A percentile compares a stretch with the other conserved stretches of the same genome.
These are phyloP conservation scores for Neurospora africana DNA, from an alignment of 495 filamentous ascomycete species.

Conservation along the genomic window DNA sequence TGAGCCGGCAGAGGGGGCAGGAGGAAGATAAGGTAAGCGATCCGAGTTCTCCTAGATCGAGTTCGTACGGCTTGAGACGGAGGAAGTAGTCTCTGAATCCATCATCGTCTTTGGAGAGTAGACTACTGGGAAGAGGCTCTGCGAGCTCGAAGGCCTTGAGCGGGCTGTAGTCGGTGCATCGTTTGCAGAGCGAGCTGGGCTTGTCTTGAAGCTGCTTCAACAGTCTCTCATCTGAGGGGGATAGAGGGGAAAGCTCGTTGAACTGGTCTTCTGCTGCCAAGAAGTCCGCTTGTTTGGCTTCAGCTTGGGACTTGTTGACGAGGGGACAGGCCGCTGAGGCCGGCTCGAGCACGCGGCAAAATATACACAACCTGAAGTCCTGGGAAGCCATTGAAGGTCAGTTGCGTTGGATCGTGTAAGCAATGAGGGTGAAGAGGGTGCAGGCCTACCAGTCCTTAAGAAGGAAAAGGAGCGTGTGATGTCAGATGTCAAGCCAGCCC, in stretches of 20 bases:
- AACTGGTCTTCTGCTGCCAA: neutral
- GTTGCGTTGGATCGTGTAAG: neutral
- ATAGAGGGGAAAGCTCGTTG: neutral
- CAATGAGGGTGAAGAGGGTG: neutral
- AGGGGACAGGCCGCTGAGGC: neutral
- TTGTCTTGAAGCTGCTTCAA: neutral
- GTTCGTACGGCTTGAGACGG: neutral
- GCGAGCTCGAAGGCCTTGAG: neutral
- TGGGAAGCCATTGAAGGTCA: neutral
- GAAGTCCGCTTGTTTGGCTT: neutral
- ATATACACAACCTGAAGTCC: slow-evolving; percentile 4
- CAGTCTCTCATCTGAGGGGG: neutral
- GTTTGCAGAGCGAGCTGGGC: slow-evolving; percentile 5
- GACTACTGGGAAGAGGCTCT: neutral
- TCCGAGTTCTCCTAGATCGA: slow-evolving; percentile 4
- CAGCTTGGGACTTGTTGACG: neutral
- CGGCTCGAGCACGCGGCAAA: slow-evolving; percentile 4
- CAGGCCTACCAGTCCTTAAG: neutral
- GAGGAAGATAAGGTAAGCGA: neutral
- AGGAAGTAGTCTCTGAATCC: neutral
- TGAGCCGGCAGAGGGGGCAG: slow-evolving; percentile 12
- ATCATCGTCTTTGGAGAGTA: neutral
- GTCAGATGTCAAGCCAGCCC: neutral
- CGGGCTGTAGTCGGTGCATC: slow-evolving; percentile 6
- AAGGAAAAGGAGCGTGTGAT: no score